A percentile compares a stretch with the other conserved stretches of the same genome.
Evolutionary conservation across 257 asterid genomes (phyloP).

Genomic region (Cruciata laevipes): DNA sequence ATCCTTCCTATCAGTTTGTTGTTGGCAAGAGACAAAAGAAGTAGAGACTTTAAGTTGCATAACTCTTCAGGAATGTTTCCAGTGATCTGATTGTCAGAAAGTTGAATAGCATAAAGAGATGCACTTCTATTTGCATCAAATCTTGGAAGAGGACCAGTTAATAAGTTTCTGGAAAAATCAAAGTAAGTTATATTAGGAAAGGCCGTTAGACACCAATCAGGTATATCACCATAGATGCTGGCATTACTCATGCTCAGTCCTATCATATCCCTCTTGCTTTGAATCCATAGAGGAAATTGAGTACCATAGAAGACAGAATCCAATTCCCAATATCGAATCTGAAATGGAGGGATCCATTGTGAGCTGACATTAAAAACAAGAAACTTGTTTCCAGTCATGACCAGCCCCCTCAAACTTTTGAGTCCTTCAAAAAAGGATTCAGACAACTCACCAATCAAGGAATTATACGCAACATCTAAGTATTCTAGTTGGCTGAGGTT

Average conservation of each 20-base stretch:
- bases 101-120: neutral
- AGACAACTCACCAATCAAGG: constrained; percentile 6
- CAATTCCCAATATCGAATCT: constrained; percentile 5
- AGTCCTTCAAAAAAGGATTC: constrained; percentile 13
- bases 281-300: neutral
- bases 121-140: neutral
- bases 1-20: neutral
- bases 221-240: neutral
- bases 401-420: neutral
- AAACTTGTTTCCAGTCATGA: constrained; percentile 1
- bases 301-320: constrained; percentile 5
- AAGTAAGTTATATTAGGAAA: neutral
- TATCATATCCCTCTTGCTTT: neutral
- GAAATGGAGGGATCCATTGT: constrained; percentile 6
- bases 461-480: constrained; percentile 5
- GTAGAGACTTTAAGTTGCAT: neutral
- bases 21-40: neutral
- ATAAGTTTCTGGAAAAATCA: constrained; percentile 8
- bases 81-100: neutral
- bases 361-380: constrained; percentile 14
- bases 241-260: neutral
- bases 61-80: neutral
- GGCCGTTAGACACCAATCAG: neutral
- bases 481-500: constrained; percentile 3
- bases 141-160: neutral